These are phyloP conservation scores for Veloboletus limbatus DNA, from an alignment of 1,284 basidiomycete genomes.

Conservation along the genomic window DNA sequence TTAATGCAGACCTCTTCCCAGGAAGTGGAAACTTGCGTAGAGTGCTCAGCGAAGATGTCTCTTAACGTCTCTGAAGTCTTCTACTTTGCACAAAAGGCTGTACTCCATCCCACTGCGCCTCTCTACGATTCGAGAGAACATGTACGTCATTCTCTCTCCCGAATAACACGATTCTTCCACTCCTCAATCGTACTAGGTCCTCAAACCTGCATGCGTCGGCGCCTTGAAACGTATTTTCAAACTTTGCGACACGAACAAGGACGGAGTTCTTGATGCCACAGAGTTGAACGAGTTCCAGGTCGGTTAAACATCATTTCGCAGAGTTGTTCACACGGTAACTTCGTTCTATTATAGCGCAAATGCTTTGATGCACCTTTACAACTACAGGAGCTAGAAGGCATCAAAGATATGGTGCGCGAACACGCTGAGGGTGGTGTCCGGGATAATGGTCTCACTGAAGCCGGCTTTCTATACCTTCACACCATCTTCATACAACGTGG, in stretches of 20 bases:
- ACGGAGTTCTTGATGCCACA: conserved; percentile 84
- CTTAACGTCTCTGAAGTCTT: conserved; percentile 98
- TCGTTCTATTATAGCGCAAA: conserved; percentile 59
- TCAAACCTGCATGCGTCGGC: conserved; percentile 90
- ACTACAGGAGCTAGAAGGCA: conserved; percentile 88
- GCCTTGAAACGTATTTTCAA: conserved; percentile 95
- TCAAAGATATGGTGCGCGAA: conserved; percentile 81
- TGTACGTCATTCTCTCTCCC: conserved; percentile 39
- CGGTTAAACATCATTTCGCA: conserved; percentile 19
- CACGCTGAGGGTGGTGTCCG: conserved; percentile 68
- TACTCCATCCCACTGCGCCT: conserved; percentile 95
- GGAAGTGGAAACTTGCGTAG: conserved; percentile 98
- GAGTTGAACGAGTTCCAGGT: conserved; percentile 98
- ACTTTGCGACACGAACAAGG: conserved; percentile 93
- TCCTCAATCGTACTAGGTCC: conserved; percentile 48
- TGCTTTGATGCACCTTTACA: conserved; percentile 95
- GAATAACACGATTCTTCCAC: conserved; percentile 4
- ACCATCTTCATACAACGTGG: conserved; percentile 98
- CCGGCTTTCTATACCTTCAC: conserved; percentile 93
- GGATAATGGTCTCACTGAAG: conserved; percentile 83
- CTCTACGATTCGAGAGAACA: conserved; percentile 97
- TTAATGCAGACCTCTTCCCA: conserved; percentile 33
- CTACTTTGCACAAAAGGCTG: conserved; percentile 98
- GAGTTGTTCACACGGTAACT: conserved; percentile 4
- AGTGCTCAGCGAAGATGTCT: conserved; percentile 88